These are phyloP conservation scores for Crithidia expoeki DNA, from an alignment of 208 protist genomes.

Conservation along the genomic window DNA sequence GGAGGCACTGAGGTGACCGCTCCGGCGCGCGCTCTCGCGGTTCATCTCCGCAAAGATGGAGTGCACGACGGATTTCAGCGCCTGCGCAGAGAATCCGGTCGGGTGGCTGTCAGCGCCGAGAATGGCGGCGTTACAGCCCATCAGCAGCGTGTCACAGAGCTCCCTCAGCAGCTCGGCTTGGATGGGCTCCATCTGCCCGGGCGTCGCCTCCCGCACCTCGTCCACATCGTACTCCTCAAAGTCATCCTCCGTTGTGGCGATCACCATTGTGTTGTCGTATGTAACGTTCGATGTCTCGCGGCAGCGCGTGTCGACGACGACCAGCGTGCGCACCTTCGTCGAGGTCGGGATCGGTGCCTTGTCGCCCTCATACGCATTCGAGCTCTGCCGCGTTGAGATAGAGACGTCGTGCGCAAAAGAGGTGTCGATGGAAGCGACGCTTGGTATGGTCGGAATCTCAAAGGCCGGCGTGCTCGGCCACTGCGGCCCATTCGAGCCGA, in stretches of 20 bases:
- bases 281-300: slow-evolving; percentile 70
- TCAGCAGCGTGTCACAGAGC: slow-evolving; percentile 59
- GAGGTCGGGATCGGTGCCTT: slow-evolving; percentile 31
- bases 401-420: slow-evolving; percentile 27
- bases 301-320: slow-evolving; percentile 66
- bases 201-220: slow-evolving; percentile 60
- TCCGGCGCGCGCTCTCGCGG: slow-evolving; percentile 23
- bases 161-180: slow-evolving; percentile 57
- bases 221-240: slow-evolving; percentile 85
- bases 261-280: slow-evolving; percentile 64
- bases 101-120: slow-evolving; percentile 70
- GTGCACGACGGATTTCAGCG: slow-evolving; percentile 66
- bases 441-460: slow-evolving; percentile 17
- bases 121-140: slow-evolving; percentile 74
- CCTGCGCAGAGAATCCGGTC: slow-evolving; percentile 46
- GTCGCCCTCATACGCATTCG: slow-evolving; percentile 17
- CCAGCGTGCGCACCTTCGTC: slow-evolving; percentile 75
- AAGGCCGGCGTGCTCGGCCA: slow-evolving; percentile 25
- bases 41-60: slow-evolving; percentile 52
- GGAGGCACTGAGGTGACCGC: slow-evolving; percentile 55
- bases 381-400: slow-evolving; percentile 25
- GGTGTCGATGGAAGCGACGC: slow-evolving; percentile 29
- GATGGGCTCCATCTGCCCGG: slow-evolving; percentile 31
- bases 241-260: slow-evolving; percentile 69
- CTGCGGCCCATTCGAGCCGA: slow-evolving; percentile 28